These are phyloP conservation scores for Macaranga tanarius DNA, from an alignment of 441 rosid species.

Conservation along the genomic window DNA sequence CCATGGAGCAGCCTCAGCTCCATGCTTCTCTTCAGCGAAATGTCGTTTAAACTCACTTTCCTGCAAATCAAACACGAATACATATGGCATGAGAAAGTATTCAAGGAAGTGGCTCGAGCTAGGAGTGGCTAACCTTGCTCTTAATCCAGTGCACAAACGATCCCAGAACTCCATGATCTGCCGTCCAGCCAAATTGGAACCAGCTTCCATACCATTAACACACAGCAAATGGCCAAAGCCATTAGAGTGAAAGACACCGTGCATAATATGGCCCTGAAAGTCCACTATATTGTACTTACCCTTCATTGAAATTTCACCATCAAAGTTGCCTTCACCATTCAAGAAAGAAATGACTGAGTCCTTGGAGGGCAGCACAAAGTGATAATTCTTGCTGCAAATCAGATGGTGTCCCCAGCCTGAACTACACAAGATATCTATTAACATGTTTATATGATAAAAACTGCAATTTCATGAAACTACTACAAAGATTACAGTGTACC, in stretches of 20 bases:
- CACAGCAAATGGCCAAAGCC: constrained; percentile 87
- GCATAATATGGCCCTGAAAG: constrained; percentile 58
- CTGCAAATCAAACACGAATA: constrained; percentile 32
- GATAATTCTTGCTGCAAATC: constrained; percentile 88
- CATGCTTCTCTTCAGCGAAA: constrained; percentile 68
- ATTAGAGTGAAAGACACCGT: constrained; percentile 80
- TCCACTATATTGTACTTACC: constrained; percentile 48
- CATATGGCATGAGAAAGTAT: neutral
- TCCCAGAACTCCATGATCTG: constrained; percentile 89
- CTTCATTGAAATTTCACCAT: constrained; percentile 24
- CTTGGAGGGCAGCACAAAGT: constrained; percentile 75
- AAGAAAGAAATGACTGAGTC: constrained; percentile 48
- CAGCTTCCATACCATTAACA: constrained; percentile 61
- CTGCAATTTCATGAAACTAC: no score
- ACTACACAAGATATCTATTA: constrained; percentile 6
- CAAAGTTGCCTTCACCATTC: constrained; percentile 31
- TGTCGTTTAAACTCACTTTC: constrained; percentile 72
- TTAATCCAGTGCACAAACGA: constrained; percentile 65
- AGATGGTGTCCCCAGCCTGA: constrained; percentile 85
- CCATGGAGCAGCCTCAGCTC: constrained; percentile 74
- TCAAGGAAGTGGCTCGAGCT: neutral
- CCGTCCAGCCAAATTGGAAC: constrained; percentile 63
- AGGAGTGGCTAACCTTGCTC: constrained; percentile 55
- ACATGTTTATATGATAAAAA: neutral
- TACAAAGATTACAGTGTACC: neutral